Evolutionary conservation across 164 flowering plant species (phyloP), one percentile per base, ranked within the genome.

Genomic region (Santalum album): DNA sequence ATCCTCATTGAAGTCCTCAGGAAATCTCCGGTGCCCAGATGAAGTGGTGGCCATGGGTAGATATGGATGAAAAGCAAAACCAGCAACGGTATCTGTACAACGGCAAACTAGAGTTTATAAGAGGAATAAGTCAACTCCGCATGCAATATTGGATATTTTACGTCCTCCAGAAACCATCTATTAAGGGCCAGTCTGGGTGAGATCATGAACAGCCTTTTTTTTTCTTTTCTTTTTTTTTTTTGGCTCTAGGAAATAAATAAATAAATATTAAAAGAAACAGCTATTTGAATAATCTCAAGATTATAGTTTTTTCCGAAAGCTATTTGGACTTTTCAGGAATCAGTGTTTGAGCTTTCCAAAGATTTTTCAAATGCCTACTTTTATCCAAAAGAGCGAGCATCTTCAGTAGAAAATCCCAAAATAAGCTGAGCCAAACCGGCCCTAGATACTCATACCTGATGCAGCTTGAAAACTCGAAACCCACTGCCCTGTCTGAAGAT

Each of bases 401-500:
- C n/a, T n/a, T n/a, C n/a, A n/a, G n/a, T n/a, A n/a, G n/a, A n/a
- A n/a, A n/a, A n/a, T n/a, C n/a, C n/a, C n/a, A n/a, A n/a, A n/a
- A n/a, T n/a, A n/a, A n/a, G n/a, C n/a, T n/a, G n/a, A n/a, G n/a
- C n/a, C n/a, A n/a, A n/a, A n/a, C n/a, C n/a, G n/a, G n/a, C n/a
- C n/a, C n/a, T n/a, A n/a, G n/a, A n/a, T n/a, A n/a, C n/a, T n/a
- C 6, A 46, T 70, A 92, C 99, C 97, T 54, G 63, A 68, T 64
- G 99, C 99, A 72, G 99, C 99, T 67, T 77, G 83, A 67, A 82
- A 92, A 72, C 92, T 73, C 44, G 90, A 73, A 22, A 72, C 59
- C 99, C 96, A 87, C 55, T 87, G 80, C 53, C 99, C 97, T 14
- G 86, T 85, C 65, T 89, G 97, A 64, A 92, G 84, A 75, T 87